phyloP scores from a whole-genome alignment of 1,284 basidiomycete species.

The Fomitopsis palustris region DNA sequence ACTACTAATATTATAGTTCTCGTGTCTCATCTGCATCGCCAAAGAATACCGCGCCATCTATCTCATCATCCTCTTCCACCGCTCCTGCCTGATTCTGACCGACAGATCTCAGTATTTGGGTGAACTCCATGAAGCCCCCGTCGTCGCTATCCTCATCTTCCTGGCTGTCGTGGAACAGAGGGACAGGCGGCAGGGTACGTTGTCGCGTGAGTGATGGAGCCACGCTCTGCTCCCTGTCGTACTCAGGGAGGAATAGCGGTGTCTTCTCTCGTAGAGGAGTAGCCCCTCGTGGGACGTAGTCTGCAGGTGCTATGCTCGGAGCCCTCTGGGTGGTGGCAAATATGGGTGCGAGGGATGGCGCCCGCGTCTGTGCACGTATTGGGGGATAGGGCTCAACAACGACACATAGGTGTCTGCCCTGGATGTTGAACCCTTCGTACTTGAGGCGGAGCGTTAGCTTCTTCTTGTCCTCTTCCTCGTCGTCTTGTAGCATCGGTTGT shows the following conservation, averaged over 20 bases:
- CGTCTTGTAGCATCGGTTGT: conserved; percentile 14
- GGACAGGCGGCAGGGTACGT: conserved; percentile 36
- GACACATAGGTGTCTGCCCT: conserved; percentile 68
- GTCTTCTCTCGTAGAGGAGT: conserved; percentile 37
- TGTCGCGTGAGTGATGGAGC: conserved; percentile 30
- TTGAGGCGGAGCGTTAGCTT: conserved; percentile 63
- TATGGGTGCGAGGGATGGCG: conserved; percentile 29
- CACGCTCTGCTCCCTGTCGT: conserved; percentile 37
- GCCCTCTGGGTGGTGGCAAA: conserved; percentile 24
- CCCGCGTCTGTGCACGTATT: conserved; percentile 38
- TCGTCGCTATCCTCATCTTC: conserved; percentile 36
- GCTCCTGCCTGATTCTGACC: conserved; percentile 50
- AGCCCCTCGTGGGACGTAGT: conserved; percentile 24
- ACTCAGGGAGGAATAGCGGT: conserved; percentile 68
- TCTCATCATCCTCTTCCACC: conserved; percentile 71
- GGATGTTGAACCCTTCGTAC: conserved; percentile 66
- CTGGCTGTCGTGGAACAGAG: conserved; percentile 40
- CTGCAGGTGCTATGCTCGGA: conserved; percentile 33
- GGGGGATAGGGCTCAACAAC: conserved; percentile 76
- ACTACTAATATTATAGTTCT: conserved; percentile 41
- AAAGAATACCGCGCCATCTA: conserved; percentile 69
- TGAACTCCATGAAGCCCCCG: conserved; percentile 67
- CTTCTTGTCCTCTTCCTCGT: conserved; percentile 64
- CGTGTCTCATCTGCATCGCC: conserved; percentile 75
- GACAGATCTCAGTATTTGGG: conserved; percentile 61